Conservation (phyloP, 495 filamentous ascomycete species). For the Penicillium verhagenii region DNA sequence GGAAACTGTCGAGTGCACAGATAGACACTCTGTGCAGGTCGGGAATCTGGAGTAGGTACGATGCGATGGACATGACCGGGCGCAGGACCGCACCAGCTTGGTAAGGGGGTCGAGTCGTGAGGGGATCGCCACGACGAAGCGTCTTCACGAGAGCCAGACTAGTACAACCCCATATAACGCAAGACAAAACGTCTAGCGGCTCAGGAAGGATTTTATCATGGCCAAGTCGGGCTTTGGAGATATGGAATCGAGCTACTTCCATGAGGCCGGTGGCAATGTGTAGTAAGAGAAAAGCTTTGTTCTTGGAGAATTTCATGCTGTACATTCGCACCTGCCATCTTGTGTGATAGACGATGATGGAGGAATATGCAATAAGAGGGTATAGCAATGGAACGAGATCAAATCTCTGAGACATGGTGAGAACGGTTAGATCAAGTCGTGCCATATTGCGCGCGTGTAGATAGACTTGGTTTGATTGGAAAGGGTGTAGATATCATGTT, state of each 20-base stretch:
- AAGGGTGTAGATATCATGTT: no score
- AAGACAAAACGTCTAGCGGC: neutral
- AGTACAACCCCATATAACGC: constrained; percentile 1
- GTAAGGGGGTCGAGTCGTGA: neutral
- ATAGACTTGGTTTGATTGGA: no score
- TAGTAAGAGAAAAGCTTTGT: neutral
- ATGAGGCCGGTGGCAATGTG: neutral
- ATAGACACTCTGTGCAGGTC: constrained; percentile 3
- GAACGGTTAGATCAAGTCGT: no score
- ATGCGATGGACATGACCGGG: neutral
- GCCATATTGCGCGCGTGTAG: no score
- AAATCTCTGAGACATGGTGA: no score
- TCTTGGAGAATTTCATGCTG: neutral
- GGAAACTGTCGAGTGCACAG: neutral
- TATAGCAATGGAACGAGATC: no score
- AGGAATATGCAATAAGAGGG: neutral
- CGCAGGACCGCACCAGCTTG: neutral
- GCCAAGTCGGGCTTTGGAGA: neutral
- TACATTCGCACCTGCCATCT: neutral
- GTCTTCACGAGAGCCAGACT: constrained; percentile 6
- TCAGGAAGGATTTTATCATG: neutral
- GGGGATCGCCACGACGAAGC: neutral
- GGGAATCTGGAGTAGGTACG: neutral
- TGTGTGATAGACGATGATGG: constrained; percentile 3
- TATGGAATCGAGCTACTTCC: neutral